Conservation (phyloP, 345 rosid species). For the Eucalyptus polybractea region DNA sequence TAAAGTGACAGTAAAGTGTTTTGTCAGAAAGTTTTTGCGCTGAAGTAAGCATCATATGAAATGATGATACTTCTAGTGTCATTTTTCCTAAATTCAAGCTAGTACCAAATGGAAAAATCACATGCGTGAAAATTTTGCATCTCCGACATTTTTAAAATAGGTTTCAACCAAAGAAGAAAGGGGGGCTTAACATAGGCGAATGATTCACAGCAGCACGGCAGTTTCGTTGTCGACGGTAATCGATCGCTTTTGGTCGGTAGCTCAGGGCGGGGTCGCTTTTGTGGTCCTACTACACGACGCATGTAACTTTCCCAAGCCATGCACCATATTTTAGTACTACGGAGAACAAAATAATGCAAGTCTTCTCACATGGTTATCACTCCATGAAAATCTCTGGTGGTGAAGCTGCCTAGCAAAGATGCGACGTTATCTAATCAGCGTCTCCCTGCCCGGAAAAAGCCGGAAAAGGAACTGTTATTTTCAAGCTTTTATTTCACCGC, state of each 20-base stretch:
- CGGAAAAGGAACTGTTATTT: too few relatives aligned
- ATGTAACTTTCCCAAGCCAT: background rate
- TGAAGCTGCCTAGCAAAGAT: too few relatives aligned
- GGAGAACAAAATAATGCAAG: background rate
- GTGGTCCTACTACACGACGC: background rate
- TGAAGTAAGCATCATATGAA: background rate
- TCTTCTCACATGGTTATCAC: background rate
- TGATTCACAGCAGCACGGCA: background rate
- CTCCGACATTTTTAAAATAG: background rate
- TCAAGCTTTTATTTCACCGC: too few relatives aligned
- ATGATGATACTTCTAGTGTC: background rate
- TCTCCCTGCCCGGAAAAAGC: too few relatives aligned
- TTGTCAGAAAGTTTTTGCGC: accelerated
- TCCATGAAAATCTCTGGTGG: background rate
- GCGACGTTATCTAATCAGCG: too few relatives aligned
- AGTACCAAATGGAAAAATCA: background rate
- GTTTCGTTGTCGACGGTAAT: background rate
- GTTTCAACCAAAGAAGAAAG: background rate
- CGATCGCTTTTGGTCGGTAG: background rate
- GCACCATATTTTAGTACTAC: background rate
- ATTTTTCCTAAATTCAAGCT: background rate
- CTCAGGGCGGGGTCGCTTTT: background rate
- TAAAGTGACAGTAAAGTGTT: background rate
- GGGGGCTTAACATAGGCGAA: background rate
- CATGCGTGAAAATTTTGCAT: background rate